Evolutionary conservation across 192 early-diverging fungal genomes (phyloP), one percentile per base, ranked within the genome.

Genomic region (Gaertneriomyces semiglobifer): DNA sequence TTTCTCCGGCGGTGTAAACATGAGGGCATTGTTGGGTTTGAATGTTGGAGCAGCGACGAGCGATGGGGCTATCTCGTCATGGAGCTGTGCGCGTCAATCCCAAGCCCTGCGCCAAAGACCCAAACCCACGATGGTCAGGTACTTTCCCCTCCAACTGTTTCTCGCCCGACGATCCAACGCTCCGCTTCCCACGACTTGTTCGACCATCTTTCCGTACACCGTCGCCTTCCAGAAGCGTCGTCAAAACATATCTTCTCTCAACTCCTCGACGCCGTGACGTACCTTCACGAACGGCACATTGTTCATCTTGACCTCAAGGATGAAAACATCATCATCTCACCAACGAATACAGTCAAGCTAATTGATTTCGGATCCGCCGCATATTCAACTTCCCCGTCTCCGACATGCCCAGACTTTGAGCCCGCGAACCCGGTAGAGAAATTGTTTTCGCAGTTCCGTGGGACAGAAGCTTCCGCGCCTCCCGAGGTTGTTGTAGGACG

Each of bases 241-340:
- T 88, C 88, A 1, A 75, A 80, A 25, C 72, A 75, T 58, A 86
- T 93, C 41, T 89, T 92, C 60, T 66, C 64, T 16, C 91, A 93
- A 58, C 86, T 92, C 57, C 84, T 82, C 0, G 69, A 76, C 0
- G 88, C 88, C 52, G 78, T 93, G 11, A 53, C 77, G 7, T 84
- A 89, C 64, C 74, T 93, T 12, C 82, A 90, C 53, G 33, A 69
- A 12, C 68, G 71, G 1, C 82, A 80, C 40, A 84, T 93, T 44
- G 87, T 90, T 38, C 91, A 93, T 68, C 82, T 89, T 19, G 89
- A 91, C 61, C 84, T 93, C 67, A 93, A 91, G 77, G 91, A 90
- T 68, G 88, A 90, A 73, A 80, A 80, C 71, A 74, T 83, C 48
- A 48, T 83, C 41, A 77, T 83, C 55, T 75, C 80, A 52, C 39